phyloP scores from a whole-genome alignment of 768 basidiomycete genomes.

The Hygrocybe coccinea region DNA sequence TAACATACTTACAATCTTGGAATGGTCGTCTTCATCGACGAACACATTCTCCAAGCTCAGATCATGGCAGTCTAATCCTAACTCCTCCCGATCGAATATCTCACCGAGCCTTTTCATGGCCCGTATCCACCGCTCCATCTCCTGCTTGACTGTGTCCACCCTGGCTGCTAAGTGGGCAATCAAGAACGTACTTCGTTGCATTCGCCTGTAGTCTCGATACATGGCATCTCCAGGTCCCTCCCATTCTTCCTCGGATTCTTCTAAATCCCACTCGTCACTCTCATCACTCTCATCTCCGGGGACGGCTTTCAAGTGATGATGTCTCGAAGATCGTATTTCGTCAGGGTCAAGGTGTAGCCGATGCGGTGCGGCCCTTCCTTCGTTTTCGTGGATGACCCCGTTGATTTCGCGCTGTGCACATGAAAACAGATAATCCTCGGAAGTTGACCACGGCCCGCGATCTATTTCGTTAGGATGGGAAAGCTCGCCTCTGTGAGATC shows the following conservation, averaged over 20 bases:
- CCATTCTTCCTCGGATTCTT: constrained; percentile 78
- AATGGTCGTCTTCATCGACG: constrained; percentile 63
- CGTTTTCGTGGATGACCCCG: constrained; percentile 72
- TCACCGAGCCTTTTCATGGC: constrained; percentile 58
- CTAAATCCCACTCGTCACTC: constrained; percentile 72
- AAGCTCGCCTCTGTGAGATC: constrained; percentile 73
- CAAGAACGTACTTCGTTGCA: constrained; percentile 75
- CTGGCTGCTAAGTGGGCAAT: constrained; percentile 63
- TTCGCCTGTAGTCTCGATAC: constrained; percentile 79
- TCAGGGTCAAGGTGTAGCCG: constrained; percentile 75
- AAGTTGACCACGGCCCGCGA: constrained; percentile 72
- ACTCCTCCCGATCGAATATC: constrained; percentile 47
- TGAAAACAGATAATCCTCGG: constrained; percentile 55
- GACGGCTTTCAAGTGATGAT: constrained; percentile 62
- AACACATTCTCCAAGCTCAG: constrained; percentile 82
- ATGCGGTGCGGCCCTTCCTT: constrained; percentile 72
- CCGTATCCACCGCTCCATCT: constrained; percentile 67
- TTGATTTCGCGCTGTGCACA: constrained; percentile 68
- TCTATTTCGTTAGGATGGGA: constrained; percentile 62
- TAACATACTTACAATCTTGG: constrained; percentile 58
- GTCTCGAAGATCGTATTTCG: constrained; percentile 65
- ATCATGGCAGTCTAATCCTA: constrained; percentile 82
- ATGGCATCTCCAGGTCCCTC: constrained; percentile 71
- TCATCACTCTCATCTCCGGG: constrained; percentile 73
- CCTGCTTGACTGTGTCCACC: constrained; percentile 57